These are phyloP conservation scores for Dactylellina drechsleri DNA, from an alignment of 2,329 filamentous ascomycete genomes.

Conservation along the genomic window DNA sequence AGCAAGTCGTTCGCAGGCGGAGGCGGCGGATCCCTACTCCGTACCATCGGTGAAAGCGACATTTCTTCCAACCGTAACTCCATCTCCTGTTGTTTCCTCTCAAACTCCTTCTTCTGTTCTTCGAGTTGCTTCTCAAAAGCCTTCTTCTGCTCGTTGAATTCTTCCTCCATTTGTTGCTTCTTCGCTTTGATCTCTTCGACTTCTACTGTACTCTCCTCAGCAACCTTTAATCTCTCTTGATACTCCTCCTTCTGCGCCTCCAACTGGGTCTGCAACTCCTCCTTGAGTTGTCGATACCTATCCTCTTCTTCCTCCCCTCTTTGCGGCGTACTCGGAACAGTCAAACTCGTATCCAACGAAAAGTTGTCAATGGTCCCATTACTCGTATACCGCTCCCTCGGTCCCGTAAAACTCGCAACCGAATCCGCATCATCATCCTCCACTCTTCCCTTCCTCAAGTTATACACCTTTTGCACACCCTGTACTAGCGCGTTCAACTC, in stretches of 20 bases:
- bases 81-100: constrained; percentile 82
- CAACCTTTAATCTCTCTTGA: constrained; percentile 77
- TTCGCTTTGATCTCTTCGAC: constrained; percentile 85
- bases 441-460: constrained; percentile 73
- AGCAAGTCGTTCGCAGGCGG: constrained; percentile 62
- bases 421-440: constrained; percentile 90
- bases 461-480: constrained; percentile 88
- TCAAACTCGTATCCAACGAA: constrained; percentile 90
- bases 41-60: constrained; percentile 55
- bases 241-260: constrained; percentile 87
- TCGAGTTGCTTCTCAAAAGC: constrained; percentile 83
- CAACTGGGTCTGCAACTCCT: constrained; percentile 84
- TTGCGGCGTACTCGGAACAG: constrained; percentile 90
- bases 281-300: constrained; percentile 76
- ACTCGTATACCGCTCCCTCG: constrained; percentile 94
- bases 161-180: constrained; percentile 85
- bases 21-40: constrained; percentile 60
- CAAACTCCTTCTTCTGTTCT: constrained; percentile 83
- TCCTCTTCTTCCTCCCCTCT: constrained; percentile 79
- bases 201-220: constrained; percentile 79
- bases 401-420: constrained; percentile 78
- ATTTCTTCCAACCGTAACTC: constrained; percentile 62
- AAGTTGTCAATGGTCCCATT: constrained; percentile 95
- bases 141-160: constrained; percentile 80
- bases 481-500: constrained; percentile 94